Evolutionary conservation across 495 filamentous ascomycete genomes (phyloP).

Genomic region (Apodospora peruviana): DNA sequence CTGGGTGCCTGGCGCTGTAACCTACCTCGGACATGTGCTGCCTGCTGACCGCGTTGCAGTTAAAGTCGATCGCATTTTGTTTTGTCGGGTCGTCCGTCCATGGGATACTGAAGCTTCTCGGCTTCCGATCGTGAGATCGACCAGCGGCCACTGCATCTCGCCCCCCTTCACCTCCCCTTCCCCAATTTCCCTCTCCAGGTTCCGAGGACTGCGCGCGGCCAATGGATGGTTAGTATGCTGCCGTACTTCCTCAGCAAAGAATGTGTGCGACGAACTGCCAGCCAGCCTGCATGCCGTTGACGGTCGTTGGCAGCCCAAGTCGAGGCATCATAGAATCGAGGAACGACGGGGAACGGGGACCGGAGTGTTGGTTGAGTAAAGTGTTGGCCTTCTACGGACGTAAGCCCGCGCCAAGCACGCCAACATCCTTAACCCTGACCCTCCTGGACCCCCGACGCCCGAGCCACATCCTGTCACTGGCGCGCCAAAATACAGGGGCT

Average conservation of each 20-base stretch:
- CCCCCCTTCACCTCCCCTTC: no score
- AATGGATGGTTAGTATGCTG: not conserved
- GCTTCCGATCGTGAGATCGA: not conserved
- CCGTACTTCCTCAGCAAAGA: not conserved
- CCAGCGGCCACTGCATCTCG: not conserved
- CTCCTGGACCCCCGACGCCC: no score
- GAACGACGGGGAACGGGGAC: no score
- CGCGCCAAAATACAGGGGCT: no score
- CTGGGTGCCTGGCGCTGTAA: no score
- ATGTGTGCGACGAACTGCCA: not conserved
- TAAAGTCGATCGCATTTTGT: no score
- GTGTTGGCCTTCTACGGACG: not conserved
- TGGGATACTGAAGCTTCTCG: not conserved
- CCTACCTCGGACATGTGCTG: no score
- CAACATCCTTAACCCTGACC: not conserved
- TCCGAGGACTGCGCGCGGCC: not conserved
- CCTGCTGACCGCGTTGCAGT: no score
- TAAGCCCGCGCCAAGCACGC: not conserved
- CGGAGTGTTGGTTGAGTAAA: not conserved
- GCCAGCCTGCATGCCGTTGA: not conserved
- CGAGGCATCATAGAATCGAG: no score
- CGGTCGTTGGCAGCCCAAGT: no score
- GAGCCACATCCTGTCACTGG: no score
- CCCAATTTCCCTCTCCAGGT: not conserved
- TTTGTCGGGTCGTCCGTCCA: not conserved